phyloP scores from a whole-genome alignment of 2,329 filamentous ascomycete genomes.

The Exophiala dermatitidis region DNA sequence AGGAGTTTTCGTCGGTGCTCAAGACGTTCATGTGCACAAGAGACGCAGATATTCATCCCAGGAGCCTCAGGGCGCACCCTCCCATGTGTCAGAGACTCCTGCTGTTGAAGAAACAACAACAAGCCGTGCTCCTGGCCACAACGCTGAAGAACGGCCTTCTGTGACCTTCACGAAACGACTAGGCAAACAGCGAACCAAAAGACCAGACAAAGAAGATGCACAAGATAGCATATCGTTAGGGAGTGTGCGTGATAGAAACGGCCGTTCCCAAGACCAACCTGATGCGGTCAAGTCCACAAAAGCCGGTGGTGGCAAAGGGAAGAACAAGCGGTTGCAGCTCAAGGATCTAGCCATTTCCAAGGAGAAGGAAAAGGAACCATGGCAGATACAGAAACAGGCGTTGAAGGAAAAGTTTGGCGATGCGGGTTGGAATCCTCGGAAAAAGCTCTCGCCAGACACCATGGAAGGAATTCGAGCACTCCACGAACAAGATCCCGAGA shows the following conservation, averaged over 20 bases:
- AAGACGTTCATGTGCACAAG: constrained; percentile 5
- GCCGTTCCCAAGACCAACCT: background rate
- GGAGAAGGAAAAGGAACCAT: constrained; percentile 42
- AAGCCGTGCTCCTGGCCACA: background rate
- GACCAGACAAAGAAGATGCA: background rate
- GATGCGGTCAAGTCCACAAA: background rate
- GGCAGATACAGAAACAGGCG: constrained; percentile 69
- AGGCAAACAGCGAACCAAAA: background rate
- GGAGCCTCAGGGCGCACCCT: background rate
- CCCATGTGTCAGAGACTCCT: background rate
- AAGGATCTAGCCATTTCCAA: constrained; percentile 8
- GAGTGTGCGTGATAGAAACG: constrained; percentile 1
- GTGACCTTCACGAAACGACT: background rate
- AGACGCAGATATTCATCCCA: constrained; percentile 12
- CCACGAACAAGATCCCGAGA: constrained; percentile 66
- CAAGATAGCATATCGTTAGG: constrained; percentile 1
- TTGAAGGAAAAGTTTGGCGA: constrained; percentile 71
- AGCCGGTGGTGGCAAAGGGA: background rate
- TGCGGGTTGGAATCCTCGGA: constrained; percentile 69
- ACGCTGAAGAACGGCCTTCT: background rate
- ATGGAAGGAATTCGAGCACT: constrained; percentile 82
- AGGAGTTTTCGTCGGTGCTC: background rate
- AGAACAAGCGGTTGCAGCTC: constrained; percentile 8
- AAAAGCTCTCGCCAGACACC: constrained; percentile 84
- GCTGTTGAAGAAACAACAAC: background rate